phyloP scores from a whole-genome alignment of 352 stramenopile genomes.

The Globisporangium rhizosaccharum region DNA sequence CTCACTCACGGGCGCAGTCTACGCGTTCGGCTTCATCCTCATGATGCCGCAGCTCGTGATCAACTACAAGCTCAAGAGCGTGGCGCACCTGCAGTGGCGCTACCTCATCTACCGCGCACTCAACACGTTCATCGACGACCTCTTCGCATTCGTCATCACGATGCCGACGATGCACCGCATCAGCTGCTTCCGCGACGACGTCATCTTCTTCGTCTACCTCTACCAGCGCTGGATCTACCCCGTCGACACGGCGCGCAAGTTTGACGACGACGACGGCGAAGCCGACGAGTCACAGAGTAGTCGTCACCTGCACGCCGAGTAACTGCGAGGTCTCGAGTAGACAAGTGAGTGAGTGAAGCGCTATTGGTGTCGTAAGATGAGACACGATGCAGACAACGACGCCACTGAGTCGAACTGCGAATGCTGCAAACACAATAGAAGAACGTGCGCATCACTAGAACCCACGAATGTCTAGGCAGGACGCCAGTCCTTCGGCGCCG shows the following conservation, averaged over 20 bases:
- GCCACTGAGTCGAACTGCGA: too few species aligned
- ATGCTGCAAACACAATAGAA: too few species aligned
- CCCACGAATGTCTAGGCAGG: too few species aligned
- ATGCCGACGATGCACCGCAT: conserved; percentile 90
- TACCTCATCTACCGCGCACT: conserved; percentile 93
- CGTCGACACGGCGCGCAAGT: conserved; percentile 53
- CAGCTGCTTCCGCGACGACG: conserved; percentile 87
- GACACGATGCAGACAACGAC: too few species aligned
- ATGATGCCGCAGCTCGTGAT: conserved; percentile 92
- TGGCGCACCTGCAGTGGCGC: conserved; percentile 91
- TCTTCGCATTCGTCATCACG: conserved; percentile 89
- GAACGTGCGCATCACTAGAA: too few species aligned
- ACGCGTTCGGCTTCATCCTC: conserved; percentile 89
- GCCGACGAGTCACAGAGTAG: not conserved
- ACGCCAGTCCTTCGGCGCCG: too few species aligned
- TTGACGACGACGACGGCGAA: conserved; percentile 35
- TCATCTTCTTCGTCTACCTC: conserved; percentile 89
- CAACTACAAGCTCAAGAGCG: conserved; percentile 90
- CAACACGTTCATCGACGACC: conserved; percentile 92
- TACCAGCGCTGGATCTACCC: conserved; percentile 91
- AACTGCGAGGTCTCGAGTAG: not conserved
- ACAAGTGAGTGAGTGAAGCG: not conserved
- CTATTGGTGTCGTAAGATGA: too few species aligned
- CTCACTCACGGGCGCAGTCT: conserved; percentile 83
- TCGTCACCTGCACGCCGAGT: not conserved